Base-by-base conservation (phyloP, 345 rosid genomes). In the Pugionium dolabratum region DNA sequence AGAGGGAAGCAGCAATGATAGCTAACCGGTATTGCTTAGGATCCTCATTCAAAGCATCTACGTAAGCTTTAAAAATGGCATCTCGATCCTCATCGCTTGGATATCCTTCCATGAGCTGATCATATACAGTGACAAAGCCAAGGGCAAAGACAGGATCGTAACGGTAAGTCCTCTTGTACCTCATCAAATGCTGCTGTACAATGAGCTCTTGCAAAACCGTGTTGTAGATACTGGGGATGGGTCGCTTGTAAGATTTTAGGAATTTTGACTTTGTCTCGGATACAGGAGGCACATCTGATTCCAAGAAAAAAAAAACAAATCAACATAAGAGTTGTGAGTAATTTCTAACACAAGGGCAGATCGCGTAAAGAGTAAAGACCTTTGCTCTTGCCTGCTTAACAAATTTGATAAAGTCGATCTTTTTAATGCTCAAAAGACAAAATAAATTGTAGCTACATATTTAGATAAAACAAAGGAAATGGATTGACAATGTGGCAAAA, bases 41-140 rank as follows among this genome's bases (percentile, higher is more conserved):
- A 31, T 90, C 95, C 86, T 94, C 99, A 8, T 83, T 78, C 75
- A 94, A 78, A 9, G 99, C 95, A 36, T 76, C 70, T 1, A 94
- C 66, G 68, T 94, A 94, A 4, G 97, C 96, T 79, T 82, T 80
- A 62, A 94, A 94, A 52, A 94, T 86, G 69, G 86, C 79, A 50
- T 94, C 92, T 39, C 92, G 86, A 40, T 94, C 99, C 76, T 88
- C 85, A 45, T 90, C 96, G 62, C 94, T 84, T 7, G 96, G 96
- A 66, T 90, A 94, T 11, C 99, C 99, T 70, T 94, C 97, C 97
- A 94, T 94, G 80, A 94, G 97, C 72, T 87, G 92, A 81, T 94
- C 95, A 59, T 80, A 94, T 3, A 94, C 91, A 32, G 99, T 94
- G 51, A 94, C 99, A 48, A 90, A 88, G 55, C 99, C 99, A 46